These are phyloP conservation scores for Elsinoe arachidis DNA, from an alignment of 2,329 filamentous ascomycete genomes.

Conservation along the genomic window DNA sequence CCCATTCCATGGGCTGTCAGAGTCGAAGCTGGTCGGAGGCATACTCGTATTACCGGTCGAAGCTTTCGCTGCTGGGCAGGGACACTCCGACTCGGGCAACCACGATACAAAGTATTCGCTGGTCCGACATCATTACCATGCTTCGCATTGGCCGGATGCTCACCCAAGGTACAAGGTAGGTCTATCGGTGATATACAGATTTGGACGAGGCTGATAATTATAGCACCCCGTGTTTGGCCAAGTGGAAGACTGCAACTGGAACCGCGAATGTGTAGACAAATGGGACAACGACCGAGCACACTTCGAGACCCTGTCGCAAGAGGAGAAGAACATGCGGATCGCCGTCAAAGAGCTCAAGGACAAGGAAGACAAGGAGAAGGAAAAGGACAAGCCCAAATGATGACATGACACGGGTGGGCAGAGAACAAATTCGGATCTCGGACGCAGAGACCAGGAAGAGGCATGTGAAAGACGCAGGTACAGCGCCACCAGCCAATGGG, in stretches of 20 bases:
- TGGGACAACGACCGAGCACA: constrained; percentile 58
- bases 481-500: background rate
- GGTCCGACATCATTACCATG: constrained; percentile 68
- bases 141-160: constrained; percentile 59
- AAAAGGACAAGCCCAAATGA: constrained; percentile 14
- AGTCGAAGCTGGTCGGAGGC: constrained; percentile 54
- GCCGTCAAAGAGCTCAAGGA: constrained; percentile 28
- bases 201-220: background rate
- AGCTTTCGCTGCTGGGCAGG: constrained; percentile 61
- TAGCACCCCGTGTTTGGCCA: constrained; percentile 59
- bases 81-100: constrained; percentile 61
- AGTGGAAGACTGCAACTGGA: constrained; percentile 65
- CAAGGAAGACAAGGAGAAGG: constrained; percentile 19
- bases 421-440: background rate
- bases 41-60: constrained; percentile 60
- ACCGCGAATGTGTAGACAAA: constrained; percentile 51
- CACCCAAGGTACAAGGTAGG: constrained; percentile 44
- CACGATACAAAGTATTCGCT: constrained; percentile 49
- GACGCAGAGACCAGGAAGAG: background rate
- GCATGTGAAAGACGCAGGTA: constrained; percentile 1
- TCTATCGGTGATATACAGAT: background rate
- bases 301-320: constrained; percentile 50
- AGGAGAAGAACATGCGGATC: constrained; percentile 49
- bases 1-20: constrained; percentile 53
- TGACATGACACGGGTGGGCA: background rate